Conservation (phyloP, 129 eudicot species). For the Tagetes erecta region DNA sequence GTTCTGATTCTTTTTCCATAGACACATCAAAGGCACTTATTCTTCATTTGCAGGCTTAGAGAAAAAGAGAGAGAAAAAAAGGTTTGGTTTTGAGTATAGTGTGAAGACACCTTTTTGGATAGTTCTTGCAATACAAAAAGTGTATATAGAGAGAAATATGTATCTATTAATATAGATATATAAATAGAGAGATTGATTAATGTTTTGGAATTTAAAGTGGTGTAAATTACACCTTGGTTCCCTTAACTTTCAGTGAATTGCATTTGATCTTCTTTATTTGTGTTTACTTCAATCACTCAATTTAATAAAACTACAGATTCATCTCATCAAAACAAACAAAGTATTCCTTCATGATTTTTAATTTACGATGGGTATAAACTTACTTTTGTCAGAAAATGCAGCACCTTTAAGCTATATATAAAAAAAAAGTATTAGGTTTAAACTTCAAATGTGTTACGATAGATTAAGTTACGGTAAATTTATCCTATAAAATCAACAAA, state of each 20-base stretch:
- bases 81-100: constrained; percentile 32
- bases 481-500: no score
- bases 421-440: no score
- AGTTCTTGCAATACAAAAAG: constrained; percentile 20
- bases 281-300: constrained; percentile 27
- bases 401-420: no score
- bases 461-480: no score
- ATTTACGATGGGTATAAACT: no score
- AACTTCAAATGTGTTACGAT: no score
- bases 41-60: constrained; percentile 45
- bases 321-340: neutral
- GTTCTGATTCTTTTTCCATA: constrained; percentile 49
- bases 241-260: constrained; percentile 24
- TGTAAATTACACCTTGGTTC: constrained; percentile 38
- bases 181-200: neutral
- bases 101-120: constrained; percentile 32
- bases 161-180: neutral
- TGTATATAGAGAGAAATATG: constrained; percentile 8
- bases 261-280: constrained; percentile 25
- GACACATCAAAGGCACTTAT: constrained; percentile 43
- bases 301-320: constrained; percentile 21
- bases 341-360: neutral
- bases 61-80: constrained; percentile 16
- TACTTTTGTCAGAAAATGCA: no score
- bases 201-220: constrained; percentile 34